Conservation (phyloP, 1,284 basidiomycete genomes). For the Rhizoctonia solani region DNA sequence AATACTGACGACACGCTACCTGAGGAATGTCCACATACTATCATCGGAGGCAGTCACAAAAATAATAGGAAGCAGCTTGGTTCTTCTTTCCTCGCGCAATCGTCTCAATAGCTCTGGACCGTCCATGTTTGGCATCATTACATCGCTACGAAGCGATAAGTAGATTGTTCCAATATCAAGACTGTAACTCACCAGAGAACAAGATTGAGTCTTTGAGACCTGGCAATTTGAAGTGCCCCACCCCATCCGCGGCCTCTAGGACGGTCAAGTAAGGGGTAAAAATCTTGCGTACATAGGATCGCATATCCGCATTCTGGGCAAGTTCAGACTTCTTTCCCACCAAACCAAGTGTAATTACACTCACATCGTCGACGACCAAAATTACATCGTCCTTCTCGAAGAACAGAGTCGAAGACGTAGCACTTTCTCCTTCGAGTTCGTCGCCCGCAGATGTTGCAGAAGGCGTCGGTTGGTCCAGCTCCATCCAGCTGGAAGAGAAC, state of each 20-base stretch:
- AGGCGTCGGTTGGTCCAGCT: conserved; percentile 37
- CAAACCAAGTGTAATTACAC: background rate
- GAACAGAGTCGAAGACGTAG: conserved; percentile 38
- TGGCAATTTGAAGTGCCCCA: conserved; percentile 3
- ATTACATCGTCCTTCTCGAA: conserved; percentile 42
- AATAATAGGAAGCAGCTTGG: conserved; percentile 43
- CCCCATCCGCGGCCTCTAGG: conserved; percentile 11
- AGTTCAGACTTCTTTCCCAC: background rate
- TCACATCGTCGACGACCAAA: conserved; percentile 38
- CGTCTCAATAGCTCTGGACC: conserved; percentile 8
- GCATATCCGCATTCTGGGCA: conserved; percentile 23
- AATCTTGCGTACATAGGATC: conserved; percentile 39
- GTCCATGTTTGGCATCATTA: conserved; percentile 24
- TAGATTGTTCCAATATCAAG: background rate
- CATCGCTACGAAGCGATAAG: conserved; percentile 18
- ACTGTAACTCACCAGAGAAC: conserved; percentile 1
- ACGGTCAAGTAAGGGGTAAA: conserved; percentile 36
- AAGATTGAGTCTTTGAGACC: background rate
- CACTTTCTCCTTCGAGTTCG: conserved; percentile 40
- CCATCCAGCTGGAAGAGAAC: conserved; percentile 37
- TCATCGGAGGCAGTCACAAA: conserved; percentile 42
- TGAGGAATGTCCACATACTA: background rate
- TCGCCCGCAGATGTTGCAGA: conserved; percentile 36
- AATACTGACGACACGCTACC: conserved; percentile 40
- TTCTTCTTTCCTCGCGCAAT: conserved; percentile 12